These are phyloP conservation scores for Taiozyma sp. DNA, from an alignment of 1,139 yeast genomes.

Conservation along the genomic window DNA sequence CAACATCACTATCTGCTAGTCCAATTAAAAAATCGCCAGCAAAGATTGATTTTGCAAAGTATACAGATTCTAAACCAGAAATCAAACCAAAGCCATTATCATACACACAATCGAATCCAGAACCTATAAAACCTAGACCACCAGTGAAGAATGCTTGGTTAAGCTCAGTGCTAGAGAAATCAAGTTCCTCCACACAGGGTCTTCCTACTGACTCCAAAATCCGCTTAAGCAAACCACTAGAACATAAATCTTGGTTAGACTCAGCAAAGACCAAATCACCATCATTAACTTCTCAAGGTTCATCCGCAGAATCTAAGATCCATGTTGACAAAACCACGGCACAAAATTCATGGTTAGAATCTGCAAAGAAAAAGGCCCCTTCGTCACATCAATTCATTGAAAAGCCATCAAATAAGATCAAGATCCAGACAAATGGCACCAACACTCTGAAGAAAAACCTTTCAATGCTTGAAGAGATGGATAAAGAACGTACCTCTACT, in stretches of 20 bases:
- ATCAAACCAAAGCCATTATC: constrained; percentile 3
- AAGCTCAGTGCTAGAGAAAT: constrained; percentile 9
- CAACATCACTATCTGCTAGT: neutral
- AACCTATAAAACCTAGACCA: constrained; percentile 2
- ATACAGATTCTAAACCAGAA: neutral
- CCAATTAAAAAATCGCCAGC: constrained; percentile 13
- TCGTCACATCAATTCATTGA: constrained; percentile 2
- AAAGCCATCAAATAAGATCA: constrained; percentile 20
- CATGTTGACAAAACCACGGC: constrained; percentile 2
- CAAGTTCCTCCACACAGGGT: constrained; percentile 9
- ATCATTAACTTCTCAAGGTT: constrained; percentile 3
- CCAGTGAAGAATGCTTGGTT: constrained; percentile 13
- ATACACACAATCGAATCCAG: neutral
- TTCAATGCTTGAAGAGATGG: constrained; percentile 4
- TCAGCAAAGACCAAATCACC: neutral
- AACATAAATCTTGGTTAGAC: neutral
- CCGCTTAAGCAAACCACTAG: neutral
- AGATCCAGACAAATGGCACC: constrained; percentile 19
- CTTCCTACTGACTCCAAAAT: constrained; percentile 2
- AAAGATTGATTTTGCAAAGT: constrained; percentile 9
- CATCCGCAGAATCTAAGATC: constrained; percentile 1
- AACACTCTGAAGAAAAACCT: constrained; percentile 9
- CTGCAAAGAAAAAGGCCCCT: constrained; percentile 16
- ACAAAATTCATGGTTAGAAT: constrained; percentile 18
- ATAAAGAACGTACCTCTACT: constrained; percentile 5